These are phyloP conservation scores for Urochloa ruziziensis DNA, from an alignment of 176 grass and related monocot genomes.

Conservation along the genomic window DNA sequence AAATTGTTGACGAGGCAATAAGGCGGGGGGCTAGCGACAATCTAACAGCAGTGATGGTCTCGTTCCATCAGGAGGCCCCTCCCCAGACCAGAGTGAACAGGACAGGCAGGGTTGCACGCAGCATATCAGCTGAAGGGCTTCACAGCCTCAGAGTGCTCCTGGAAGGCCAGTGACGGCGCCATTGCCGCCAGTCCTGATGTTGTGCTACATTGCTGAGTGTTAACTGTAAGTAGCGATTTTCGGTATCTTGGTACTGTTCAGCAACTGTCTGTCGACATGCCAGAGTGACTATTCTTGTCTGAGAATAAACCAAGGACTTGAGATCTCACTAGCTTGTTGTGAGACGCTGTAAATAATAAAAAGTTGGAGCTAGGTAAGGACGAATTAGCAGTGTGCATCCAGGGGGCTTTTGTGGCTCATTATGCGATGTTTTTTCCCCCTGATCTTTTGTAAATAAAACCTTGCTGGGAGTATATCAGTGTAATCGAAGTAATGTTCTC, in stretches of 20 bases:
- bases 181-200: not conserved
- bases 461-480: not conserved
- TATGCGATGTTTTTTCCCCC: constrained; percentile 48
- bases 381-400: constrained; percentile 48
- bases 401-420: constrained; percentile 56
- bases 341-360: constrained; percentile 57
- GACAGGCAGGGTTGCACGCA: constrained; percentile 35
- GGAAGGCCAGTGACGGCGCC: constrained; percentile 45
- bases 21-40: constrained; percentile 58
- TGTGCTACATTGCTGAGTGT: constrained; percentile 37
- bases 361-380: constrained; percentile 31
- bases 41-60: constrained; percentile 72
- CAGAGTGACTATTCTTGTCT: constrained; percentile 20
- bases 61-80: constrained; percentile 72
- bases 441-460: constrained; percentile 42
- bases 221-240: constrained; percentile 55
- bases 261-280: constrained; percentile 40
- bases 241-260: constrained; percentile 31
- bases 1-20: constrained; percentile 72
- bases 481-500: not conserved
- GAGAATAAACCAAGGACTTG: constrained; percentile 50
- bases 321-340: constrained; percentile 36
- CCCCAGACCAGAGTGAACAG: constrained; percentile 26
- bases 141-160: constrained; percentile 61
- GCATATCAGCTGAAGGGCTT: constrained; percentile 73